Conservation (phyloP, 169 alveolate species). For the Cryptosporidium meleagridis region DNA sequence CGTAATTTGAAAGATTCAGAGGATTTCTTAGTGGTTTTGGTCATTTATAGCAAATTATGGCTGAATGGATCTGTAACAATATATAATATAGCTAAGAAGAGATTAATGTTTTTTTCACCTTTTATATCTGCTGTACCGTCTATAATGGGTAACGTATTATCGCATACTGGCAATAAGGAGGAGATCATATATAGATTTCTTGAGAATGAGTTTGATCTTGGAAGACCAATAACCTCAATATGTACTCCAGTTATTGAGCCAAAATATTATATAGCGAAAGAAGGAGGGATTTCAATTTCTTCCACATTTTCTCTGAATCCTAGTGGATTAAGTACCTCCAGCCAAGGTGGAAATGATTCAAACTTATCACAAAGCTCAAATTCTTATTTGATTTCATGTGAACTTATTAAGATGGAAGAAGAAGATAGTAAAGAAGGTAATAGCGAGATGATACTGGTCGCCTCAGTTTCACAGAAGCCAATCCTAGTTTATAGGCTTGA, state of each 20-base stretch:
- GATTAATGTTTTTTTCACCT: slow-evolving; percentile 52
- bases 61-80: slow-evolving; percentile 37
- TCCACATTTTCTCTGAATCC: background rate
- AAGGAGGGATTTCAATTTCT: slow-evolving; percentile 12
- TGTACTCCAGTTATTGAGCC: slow-evolving; percentile 66
- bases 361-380: background rate
- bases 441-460: slow-evolving; percentile 41
- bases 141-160: slow-evolving; percentile 32
- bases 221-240: slow-evolving; percentile 51
- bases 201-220: slow-evolving; percentile 62
- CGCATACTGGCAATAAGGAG: background rate
- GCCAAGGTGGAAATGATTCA: background rate
- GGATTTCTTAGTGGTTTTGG: slow-evolving; percentile 7
- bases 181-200: slow-evolving; percentile 41
- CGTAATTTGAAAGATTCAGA: background rate
- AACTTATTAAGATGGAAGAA: slow-evolving; percentile 2
- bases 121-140: slow-evolving; percentile 52
- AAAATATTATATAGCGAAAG: slow-evolving; percentile 10
- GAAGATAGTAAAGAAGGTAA: background rate
- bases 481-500: slow-evolving; percentile 14
- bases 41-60: slow-evolving; percentile 62
- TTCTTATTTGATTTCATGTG: slow-evolving; percentile 35
- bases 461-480: slow-evolving; percentile 29
- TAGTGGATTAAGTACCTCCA: background rate
- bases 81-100: slow-evolving; percentile 25